Evolutionary conservation across 2,329 filamentous ascomycete species (phyloP).

Genomic region (Ceratocystiopsis sp.): DNA sequence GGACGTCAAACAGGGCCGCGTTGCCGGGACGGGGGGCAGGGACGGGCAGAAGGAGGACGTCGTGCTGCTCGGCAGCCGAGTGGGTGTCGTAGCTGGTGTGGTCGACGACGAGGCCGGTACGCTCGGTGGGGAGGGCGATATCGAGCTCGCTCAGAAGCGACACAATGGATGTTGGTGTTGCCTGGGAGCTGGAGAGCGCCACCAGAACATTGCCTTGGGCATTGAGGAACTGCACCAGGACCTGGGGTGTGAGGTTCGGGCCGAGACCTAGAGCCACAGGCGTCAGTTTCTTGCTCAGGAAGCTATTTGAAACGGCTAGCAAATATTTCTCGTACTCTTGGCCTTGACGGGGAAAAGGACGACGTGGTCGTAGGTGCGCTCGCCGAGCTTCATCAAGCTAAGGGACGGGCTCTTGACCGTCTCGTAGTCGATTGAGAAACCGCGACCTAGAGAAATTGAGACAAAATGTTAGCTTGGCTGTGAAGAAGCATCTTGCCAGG

Average conservation of each 20-base stretch:
- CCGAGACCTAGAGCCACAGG: conserved; percentile 49
- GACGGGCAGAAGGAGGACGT: conserved; percentile 64
- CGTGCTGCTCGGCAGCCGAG: conserved; percentile 67
- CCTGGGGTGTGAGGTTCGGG: conserved; percentile 69
- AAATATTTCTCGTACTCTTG: conserved; percentile 44
- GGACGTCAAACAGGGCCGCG: conserved; percentile 47
- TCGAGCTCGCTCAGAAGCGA: conserved; percentile 77
- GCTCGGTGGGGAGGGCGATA: conserved; percentile 71
- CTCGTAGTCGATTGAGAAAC: conserved; percentile 65
- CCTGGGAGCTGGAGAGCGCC: conserved; percentile 54
- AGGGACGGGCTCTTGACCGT: conserved; percentile 67
- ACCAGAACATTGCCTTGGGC: conserved; percentile 79
- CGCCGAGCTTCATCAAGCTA: conserved; percentile 68
- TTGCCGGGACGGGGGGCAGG: conserved; percentile 51
- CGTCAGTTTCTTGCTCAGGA: too few species aligned
- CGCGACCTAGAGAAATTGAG: conserved; percentile 42
- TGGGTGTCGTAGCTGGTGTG: conserved; percentile 84
- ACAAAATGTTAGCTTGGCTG: conserved; percentile 9
- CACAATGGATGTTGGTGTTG: conserved; percentile 56
- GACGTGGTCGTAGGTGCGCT: conserved; percentile 80
- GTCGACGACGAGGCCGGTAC: conserved; percentile 73
- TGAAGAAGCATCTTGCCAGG: not conserved
- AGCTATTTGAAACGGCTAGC: not conserved
- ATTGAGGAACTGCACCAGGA: conserved; percentile 82
- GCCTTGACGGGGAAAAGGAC: conserved; percentile 76